These are phyloP conservation scores for Metarhizium humberi DNA, from an alignment of 2,329 filamentous ascomycete genomes.

Conservation along the genomic window DNA sequence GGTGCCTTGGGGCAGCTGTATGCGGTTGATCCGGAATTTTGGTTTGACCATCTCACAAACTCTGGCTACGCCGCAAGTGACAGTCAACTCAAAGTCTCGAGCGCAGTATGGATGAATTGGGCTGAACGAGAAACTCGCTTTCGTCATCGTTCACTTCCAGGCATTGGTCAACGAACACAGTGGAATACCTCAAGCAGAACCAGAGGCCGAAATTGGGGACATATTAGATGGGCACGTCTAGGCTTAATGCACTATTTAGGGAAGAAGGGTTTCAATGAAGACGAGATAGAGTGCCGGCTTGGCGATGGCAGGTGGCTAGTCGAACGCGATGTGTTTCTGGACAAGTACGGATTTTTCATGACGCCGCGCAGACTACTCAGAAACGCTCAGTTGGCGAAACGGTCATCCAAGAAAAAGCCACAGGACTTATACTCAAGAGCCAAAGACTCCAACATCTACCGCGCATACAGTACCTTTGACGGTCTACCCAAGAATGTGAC, in stretches of 20 bases:
- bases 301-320: slow-evolving; percentile 14
- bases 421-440: slow-evolving; percentile 6
- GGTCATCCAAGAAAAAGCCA: slow-evolving; percentile 4
- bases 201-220: slow-evolving; percentile 10
- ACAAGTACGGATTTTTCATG: slow-evolving; percentile 13
- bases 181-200: slow-evolving; percentile 13
- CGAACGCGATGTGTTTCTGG: slow-evolving; percentile 13
- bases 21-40: slow-evolving; percentile 18
- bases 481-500: slow-evolving; percentile 12
- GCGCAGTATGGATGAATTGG: slow-evolving; percentile 21
- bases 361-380: slow-evolving; percentile 8
- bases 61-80: slow-evolving; percentile 18
- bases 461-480: slow-evolving; percentile 18
- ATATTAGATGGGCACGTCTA: slow-evolving; percentile 13
- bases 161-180: slow-evolving; percentile 13
- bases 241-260: slow-evolving; percentile 15
- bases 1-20: slow-evolving; percentile 18
- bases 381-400: slow-evolving; percentile 1
- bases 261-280: slow-evolving; percentile 15
- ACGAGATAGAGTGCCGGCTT: slow-evolving; percentile 14
- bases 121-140: slow-evolving; percentile 16
- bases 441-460: slow-evolving; percentile 18
- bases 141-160: slow-evolving; percentile 13
- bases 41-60: slow-evolving; percentile 18
- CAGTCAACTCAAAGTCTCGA: slow-evolving; percentile 18